Conservation (phyloP, 805 yeast genomes). For the Suhomyces kilbournensis region DNA sequence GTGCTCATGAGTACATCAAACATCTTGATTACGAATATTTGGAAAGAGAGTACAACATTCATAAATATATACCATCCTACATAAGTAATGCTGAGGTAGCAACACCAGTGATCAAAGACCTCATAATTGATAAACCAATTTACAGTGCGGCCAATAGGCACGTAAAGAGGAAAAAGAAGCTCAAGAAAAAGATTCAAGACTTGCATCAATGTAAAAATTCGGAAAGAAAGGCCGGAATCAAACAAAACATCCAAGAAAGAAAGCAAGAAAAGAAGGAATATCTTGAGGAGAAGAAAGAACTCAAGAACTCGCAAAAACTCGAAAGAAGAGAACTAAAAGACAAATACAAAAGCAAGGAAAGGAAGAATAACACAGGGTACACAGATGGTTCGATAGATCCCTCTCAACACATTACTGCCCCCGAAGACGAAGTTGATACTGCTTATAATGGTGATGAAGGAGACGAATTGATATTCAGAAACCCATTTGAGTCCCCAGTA, state of each 20-base stretch:
- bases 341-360: constrained; percentile 2
- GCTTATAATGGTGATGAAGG: background rate
- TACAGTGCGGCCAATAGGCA: constrained; percentile 38
- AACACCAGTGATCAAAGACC: constrained; percentile 35
- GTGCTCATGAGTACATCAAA: constrained; percentile 19
- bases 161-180: constrained; percentile 17
- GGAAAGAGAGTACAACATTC: constrained; percentile 31
- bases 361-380: background rate
- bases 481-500: constrained; percentile 16
- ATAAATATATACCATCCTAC: constrained; percentile 37
- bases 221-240: constrained; percentile 4
- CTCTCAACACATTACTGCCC: background rate
- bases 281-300: constrained; percentile 9
- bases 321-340: constrained; percentile 6
- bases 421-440: background rate
- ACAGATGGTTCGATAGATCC: background rate
- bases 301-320: constrained; percentile 2
- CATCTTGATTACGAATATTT: constrained; percentile 34
- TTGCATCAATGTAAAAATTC: background rate
- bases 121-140: constrained; percentile 38
- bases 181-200: constrained; percentile 4
- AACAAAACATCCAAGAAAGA: constrained; percentile 2
- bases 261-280: constrained; percentile 6
- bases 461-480: constrained; percentile 9
- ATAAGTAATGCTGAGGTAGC: constrained; percentile 35